These are phyloP conservation scores for Starmerella lactis-condensi DNA, from an alignment of 805 yeast species.

Conservation along the genomic window DNA sequence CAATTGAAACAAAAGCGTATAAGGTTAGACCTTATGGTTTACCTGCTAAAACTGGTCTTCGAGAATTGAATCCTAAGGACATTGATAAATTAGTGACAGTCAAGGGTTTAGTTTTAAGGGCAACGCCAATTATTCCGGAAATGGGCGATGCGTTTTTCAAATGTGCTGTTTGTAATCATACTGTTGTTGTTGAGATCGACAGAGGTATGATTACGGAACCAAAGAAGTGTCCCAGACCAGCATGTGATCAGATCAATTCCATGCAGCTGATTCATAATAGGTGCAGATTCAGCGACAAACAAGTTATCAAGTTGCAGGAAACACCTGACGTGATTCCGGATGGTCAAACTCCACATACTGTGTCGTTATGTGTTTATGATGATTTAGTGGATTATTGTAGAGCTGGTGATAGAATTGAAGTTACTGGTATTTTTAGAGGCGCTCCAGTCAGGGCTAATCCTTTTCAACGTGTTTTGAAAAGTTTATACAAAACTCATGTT, in stretches of 20 bases:
- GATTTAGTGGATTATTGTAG: conserved; percentile 85
- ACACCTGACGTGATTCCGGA: conserved; percentile 93
- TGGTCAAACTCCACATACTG: conserved; percentile 96
- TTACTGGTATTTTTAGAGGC: conserved; percentile 86
- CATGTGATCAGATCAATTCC: conserved; percentile 64
- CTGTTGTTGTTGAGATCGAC: conserved; percentile 78
- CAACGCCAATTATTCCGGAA: conserved; percentile 87
- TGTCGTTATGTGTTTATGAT: conserved; percentile 83
- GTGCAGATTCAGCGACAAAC: conserved; percentile 85
- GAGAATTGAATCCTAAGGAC: conserved; percentile 84
- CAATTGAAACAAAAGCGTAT: conserved; percentile 62
- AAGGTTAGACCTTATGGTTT: conserved; percentile 81
- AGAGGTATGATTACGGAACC: conserved; percentile 92
- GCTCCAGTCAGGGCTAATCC: conserved; percentile 80
- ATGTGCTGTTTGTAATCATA: conserved; percentile 88
- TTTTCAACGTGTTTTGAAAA: conserved; percentile 63
- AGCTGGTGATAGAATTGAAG: conserved; percentile 93
- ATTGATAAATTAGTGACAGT: conserved; percentile 82
- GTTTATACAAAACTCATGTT: conserved; percentile 74
- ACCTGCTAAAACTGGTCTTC: conserved; percentile 54
- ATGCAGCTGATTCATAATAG: conserved; percentile 86
- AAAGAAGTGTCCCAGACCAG: conserved; percentile 72
- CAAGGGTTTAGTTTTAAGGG: conserved; percentile 75
- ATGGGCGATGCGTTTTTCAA: conserved; percentile 94
- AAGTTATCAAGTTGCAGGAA: conserved; percentile 82